Evolutionary conservation across 1,284 basidiomycete genomes (phyloP), one percentile per base, ranked within the genome.

Genomic region (Ganoderma leucocontextum): DNA sequence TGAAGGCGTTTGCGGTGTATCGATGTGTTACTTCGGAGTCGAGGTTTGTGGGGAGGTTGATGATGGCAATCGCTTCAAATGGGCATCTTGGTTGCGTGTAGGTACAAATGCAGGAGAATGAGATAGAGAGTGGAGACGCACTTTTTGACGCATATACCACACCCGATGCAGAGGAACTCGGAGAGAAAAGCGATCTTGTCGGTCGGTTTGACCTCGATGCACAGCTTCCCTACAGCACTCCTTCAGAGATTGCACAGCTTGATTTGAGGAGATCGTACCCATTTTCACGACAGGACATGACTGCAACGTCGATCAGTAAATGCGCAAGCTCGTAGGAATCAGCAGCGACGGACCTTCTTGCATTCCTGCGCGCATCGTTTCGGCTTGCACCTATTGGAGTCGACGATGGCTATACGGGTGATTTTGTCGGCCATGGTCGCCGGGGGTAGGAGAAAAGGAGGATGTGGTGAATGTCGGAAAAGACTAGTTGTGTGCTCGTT

Each of bases 91-190:
- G 15, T 25, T 55, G 52, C 42, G 4, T 19, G 4, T 64, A 8
- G 49, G 65, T 63, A 60, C 72, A 69, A 66, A 35, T 41, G 29
- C 19, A 33, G 8, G n/a, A 57, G 9, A 33, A 39, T 0, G 44
- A 1, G 22, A 60, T 25, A n/a, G 29, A 19, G 17, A 44, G 19
- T 44, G 33, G 19, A 35, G 15, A 81, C 92, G 79, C 76, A 97
- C 96, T 97, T 98, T 84, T 98, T 98, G 58, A 97, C 96, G 80
- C 97, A 98, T 78, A 98, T 98, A 93, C 96, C 96, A 82, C 96
- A 98, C 77, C 96, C 96, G 73, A 97, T 97, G 80, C 96, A 97
- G 65, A 99, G 84, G 80, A 97, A 95, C 81, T 98, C 96, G 38
- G 97, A 98, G 82, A 99, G 93, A 87, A 96, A 98, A 2, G 97